Percentiles rank a stretch among this genome's conserved stretches.
These are phyloP conservation scores for Amborella trichopoda DNA, from an alignment of 164 flowering plant species.

Conservation along the genomic window DNA sequence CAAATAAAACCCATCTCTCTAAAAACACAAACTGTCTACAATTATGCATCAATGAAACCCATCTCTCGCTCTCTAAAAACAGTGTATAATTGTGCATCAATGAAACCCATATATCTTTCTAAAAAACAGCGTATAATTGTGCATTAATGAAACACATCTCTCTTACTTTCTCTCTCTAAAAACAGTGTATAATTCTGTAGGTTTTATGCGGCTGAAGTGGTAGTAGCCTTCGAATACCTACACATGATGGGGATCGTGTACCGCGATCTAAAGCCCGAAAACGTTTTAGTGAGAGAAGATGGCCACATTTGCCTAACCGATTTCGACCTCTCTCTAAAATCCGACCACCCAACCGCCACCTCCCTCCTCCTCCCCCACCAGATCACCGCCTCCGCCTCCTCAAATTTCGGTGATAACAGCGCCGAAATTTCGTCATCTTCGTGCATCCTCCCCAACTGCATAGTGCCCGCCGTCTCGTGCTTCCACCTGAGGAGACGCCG, in stretches of 20 bases:
- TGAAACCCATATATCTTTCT: no score
- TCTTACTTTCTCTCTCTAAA: no score
- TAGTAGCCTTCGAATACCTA: constrained; percentile 69
- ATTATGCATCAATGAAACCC: no score
- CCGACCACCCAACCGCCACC: constrained; percentile 33
- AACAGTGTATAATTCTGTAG: no score
- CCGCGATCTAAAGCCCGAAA: constrained; percentile 90
- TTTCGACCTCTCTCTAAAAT: constrained; percentile 75
- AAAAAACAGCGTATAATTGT: no score
- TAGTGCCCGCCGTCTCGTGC: constrained; percentile 72
- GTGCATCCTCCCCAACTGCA: constrained; percentile 69
- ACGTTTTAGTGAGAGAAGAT: constrained; percentile 63
- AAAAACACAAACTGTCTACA: no score
- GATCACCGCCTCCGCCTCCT: constrained; percentile 2
- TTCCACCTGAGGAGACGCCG: constrained; percentile 47
- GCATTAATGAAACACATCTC: no score
- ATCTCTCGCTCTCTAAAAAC: no score
- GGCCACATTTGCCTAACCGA: constrained; percentile 94
- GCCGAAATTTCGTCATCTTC: constrained; percentile 30
- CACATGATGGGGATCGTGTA: constrained; percentile 87
- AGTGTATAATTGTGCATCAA: no score
- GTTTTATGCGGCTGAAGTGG: constrained; percentile 75
- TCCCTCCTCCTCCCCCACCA: constrained; percentile 37
- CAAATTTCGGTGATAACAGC: constrained; percentile 14
- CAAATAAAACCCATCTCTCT: no score